Conservation (phyloP, 768 basidiomycete species). For the Hirschioporus abietinus region DNA sequence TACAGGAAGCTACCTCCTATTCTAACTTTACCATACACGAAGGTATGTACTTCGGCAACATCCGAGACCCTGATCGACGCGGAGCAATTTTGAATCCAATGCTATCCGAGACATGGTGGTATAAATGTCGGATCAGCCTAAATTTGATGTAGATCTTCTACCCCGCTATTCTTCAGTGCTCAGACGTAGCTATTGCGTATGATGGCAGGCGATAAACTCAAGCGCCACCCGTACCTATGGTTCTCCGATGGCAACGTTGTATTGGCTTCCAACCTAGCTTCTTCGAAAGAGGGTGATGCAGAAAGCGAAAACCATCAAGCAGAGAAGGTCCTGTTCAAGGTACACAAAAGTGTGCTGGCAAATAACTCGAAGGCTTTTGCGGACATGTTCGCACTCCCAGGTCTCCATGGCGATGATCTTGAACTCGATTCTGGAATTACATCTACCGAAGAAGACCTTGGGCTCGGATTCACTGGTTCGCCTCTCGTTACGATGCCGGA, state of each 20-base stretch:
- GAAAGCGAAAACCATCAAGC: not conserved
- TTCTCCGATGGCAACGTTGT: not conserved
- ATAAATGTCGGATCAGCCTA: too few species aligned
- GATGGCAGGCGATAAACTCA: not conserved
- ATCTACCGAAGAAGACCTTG: not conserved
- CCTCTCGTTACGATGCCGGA: not conserved
- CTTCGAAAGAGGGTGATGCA: not conserved
- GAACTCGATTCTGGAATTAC: not conserved
- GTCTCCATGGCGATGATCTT: not conserved
- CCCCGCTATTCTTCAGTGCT: too few species aligned
- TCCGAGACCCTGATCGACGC: too few species aligned
- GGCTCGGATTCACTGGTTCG: not conserved
- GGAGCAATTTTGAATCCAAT: too few species aligned
- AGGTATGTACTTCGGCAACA: too few species aligned
- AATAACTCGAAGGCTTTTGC: slow-evolving; percentile 15
- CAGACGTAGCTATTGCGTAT: too few species aligned
- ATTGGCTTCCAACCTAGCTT: not conserved
- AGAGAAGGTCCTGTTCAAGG: slow-evolving; percentile 11
- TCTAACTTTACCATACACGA: too few species aligned
- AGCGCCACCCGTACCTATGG: not conserved
- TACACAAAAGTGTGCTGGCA: slow-evolving; percentile 14
- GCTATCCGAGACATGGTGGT: too few species aligned
- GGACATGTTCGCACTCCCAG: slow-evolving; percentile 11
- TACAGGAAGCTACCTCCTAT: too few species aligned
- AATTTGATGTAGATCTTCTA: too few species aligned